phyloP scores from a whole-genome alignment of 495 filamentous ascomycete genomes.

The Paragyromitra xinjiangensis region DNA sequence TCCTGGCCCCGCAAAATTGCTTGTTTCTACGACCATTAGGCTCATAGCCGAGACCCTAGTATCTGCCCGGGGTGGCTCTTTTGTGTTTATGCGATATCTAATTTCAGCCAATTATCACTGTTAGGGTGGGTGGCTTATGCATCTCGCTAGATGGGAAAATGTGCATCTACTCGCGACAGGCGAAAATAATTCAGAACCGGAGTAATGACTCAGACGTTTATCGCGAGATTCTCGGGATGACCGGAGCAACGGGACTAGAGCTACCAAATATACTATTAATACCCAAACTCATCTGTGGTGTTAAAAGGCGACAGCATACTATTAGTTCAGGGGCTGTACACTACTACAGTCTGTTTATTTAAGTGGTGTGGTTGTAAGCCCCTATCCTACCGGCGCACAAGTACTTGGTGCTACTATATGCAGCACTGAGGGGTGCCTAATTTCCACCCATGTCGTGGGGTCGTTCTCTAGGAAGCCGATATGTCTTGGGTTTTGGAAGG shows the following conservation, averaged over 20 bases:
- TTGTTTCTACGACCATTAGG: background rate
- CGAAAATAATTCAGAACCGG: background rate
- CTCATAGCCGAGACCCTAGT: background rate
- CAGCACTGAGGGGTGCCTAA: background rate
- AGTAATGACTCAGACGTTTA: background rate
- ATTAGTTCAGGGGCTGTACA: no score
- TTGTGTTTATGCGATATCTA: background rate
- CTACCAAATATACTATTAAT: background rate
- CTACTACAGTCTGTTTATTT: background rate
- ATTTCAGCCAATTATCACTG: background rate
- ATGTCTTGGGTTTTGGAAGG: background rate
- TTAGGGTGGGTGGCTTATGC: background rate
- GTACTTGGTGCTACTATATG: background rate
- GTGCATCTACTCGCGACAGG: background rate
- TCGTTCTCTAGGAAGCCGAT: background rate
- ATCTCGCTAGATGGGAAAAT: background rate
- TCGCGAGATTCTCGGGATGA: background rate
- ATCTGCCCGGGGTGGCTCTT: background rate
- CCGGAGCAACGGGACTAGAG: background rate
- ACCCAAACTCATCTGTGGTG: background rate
- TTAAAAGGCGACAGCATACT: background rate
- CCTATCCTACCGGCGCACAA: background rate
- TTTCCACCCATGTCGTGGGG: background rate
- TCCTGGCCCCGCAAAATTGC: background rate
- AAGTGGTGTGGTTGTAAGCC: background rate